Evolutionary conservation across 495 filamentous ascomycete genomes (phyloP), one percentile per base, ranked within the genome.

Genomic region (Patellaria atrata): DNA sequence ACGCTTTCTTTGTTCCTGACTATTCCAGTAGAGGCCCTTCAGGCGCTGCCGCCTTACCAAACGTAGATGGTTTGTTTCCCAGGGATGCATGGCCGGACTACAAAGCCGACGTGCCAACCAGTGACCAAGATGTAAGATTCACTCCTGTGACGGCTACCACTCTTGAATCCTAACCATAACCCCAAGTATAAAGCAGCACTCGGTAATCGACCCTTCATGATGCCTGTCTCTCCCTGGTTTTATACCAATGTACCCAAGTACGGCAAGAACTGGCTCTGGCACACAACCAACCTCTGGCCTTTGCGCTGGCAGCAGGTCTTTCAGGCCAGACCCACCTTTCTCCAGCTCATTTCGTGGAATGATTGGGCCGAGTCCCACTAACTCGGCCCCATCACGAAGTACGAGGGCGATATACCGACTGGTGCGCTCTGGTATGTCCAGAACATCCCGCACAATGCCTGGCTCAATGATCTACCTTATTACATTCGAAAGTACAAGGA

Each of bases 331-430:
- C 78, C 82, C 0, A 62, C 73, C 15, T 72, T 73, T 37, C 66
- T 86, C n/a, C 15, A 60, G 54, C 62, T 70, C 27, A 55, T 63
- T 14, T 59, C 55, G 52, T 82, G 79, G 79, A 83, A 84, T 38
- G 79, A 84, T 52, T 83, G 68, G 37, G 79, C 77, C 27, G 79
- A 85, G 53, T 70, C 71, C 5, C 77, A 79, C 57, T 82, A 85
- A 43, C 75, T 85, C 39, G 73, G 71, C 21, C 69, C 68, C 3
- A 60, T 73, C 51, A n/a, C n/a, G n/a, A n/a, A 63, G 21, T 37
- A 55, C 0, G 46, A 54, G 4, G 64, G 69, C 5, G 62, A 33
- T 14, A 30, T 74, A 3, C 64, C 71, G 0, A 38, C 52, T 5
- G 69, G 64, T 0, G 65, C 66, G 2, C 54, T 61, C 5, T 43